Evolutionary conservation across 495 filamentous ascomycete genomes (phyloP).

Genomic region (Aspergillus nidulans): DNA sequence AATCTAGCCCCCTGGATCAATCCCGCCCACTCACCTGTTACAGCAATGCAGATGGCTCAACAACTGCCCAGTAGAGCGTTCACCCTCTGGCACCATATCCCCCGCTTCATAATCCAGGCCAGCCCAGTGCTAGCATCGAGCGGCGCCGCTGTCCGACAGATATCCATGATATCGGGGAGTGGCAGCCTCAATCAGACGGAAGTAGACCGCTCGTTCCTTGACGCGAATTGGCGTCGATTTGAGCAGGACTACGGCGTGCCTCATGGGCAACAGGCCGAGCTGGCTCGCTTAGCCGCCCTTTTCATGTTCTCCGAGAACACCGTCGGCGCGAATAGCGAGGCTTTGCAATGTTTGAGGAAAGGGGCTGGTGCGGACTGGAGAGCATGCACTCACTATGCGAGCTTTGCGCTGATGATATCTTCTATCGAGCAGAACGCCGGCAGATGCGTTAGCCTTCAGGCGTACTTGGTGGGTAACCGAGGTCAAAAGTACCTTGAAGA

Average conservation of each 20-base stretch:
- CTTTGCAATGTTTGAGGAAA: conserved; percentile 29
- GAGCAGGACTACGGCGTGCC: conserved; percentile 20
- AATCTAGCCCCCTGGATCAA: conserved; percentile 44
- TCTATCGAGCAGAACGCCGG: not conserved
- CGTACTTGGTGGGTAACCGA: conserved; percentile 27
- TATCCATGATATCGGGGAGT: not conserved
- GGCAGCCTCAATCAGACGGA: not conserved
- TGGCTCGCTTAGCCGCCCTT: conserved; percentile 13
- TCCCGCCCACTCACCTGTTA: conserved; percentile 32
- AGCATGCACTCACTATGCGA: conserved; percentile 25
- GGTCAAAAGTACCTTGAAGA: conserved; percentile 30
- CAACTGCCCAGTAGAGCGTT: conserved; percentile 26
- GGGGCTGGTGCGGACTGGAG: conserved; percentile 22
- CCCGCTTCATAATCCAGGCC: conserved; percentile 30
- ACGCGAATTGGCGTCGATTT: conserved; percentile 15
- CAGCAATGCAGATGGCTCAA: conserved; percentile 23
- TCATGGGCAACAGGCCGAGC: conserved; percentile 17
- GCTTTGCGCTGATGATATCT: conserved; percentile 18
- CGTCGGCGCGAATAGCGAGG: conserved; percentile 31
- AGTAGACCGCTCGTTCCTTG: conserved; percentile 5
- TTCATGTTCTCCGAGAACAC: conserved; percentile 27
- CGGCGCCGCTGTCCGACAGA: conserved; percentile 12
- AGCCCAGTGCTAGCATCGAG: conserved; percentile 21
- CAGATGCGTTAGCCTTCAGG: conserved; percentile 12
- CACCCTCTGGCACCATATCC: conserved; percentile 30